Evolutionary conservation across 805 yeast species (phyloP), one percentile per base, ranked within the genome.

Genomic region (Metschnikowia santaceciliae): DNA sequence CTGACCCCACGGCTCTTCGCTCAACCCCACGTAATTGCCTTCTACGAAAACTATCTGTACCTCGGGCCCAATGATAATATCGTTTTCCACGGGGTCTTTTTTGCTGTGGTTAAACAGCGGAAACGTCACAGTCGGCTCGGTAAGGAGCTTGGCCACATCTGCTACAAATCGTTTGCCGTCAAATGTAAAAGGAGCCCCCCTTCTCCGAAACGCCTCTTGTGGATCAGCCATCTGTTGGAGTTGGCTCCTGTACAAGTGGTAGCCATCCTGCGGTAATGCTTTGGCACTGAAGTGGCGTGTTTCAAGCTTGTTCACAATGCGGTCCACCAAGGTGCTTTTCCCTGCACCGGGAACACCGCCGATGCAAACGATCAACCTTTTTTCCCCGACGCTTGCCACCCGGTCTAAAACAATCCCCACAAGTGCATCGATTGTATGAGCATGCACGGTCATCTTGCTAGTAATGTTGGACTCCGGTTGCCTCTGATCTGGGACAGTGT

Each of bases 161-260:
- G 54, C 58, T 20, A 72, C 55, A 46, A 73, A 65, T 15, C 53
- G 45, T 55, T 57, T 17, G 65, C 86, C 79, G 61, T 91, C 91
- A 69, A 91, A 92, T 0, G 97, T 90, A 58, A 76, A 80, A 1
- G 96, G 95, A 0, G 96, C 86, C 0, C 97, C 97, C 45, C 97
- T 76, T 54, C 88, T 73, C 26, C 68, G 64, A 32, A 81, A 68
- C 0, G 96, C 92, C 33, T 68, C 71, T 10, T 63, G 71, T 0
- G 88, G 76, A 56, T 89, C 80, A 8, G 71, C 67, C 61, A 87
- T 77, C 38, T 54, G 33, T 10, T 60, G 57, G 43, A 72, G 59
- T 51, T 71, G 68, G 8, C 48, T 33, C 33, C 77, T 52, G 52
- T 66, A 69, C 30, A 63, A 63, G 51, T 72, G 77, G 55, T 52